Conservation (phyloP, 1,284 basidiomycete species). For the Pseudozyma thailandica region DNA sequence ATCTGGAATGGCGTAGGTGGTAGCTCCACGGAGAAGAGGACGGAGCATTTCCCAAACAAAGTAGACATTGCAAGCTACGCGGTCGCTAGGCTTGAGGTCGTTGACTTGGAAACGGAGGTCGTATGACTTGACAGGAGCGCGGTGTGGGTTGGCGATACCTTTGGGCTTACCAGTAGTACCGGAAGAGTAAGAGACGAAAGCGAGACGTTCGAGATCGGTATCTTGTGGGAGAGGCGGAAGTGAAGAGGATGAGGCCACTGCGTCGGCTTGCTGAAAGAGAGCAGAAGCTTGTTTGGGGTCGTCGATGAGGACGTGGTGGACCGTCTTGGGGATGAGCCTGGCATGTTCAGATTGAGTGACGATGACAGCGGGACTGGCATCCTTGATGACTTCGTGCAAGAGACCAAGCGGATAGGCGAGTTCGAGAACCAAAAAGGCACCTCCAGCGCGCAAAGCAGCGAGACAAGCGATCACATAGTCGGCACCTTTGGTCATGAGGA, state of each 20-base stretch:
- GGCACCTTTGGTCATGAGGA: conserved; percentile 61
- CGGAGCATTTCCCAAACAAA: conserved; percentile 68
- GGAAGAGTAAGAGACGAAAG: conserved; percentile 67
- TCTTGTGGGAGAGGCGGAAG: conserved; percentile 37
- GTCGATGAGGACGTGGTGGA: conserved; percentile 44
- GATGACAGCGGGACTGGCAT: conserved; percentile 63
- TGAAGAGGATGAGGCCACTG: conserved; percentile 1
- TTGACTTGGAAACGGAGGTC: conserved; percentile 62
- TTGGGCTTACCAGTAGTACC: conserved; percentile 67
- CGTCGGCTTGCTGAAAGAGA: conserved; percentile 14
- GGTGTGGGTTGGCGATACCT: conserved; percentile 66
- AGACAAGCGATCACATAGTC: conserved; percentile 66
- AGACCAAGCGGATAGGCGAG: conserved; percentile 65
- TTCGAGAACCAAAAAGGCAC: conserved; percentile 67
- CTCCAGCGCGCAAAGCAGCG: conserved; percentile 65
- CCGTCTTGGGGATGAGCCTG: conserved; percentile 38
- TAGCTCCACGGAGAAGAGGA: conserved; percentile 64
- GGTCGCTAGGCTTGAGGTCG: conserved; percentile 57
- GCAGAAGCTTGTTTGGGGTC: conserved; percentile 3
- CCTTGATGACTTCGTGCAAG: conserved; percentile 63
- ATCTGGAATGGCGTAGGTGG: conserved; percentile 64
- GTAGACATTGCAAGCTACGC: conserved; percentile 67
- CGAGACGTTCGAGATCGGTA: conserved; percentile 62
- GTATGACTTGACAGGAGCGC: conserved; percentile 63
- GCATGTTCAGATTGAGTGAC: conserved; percentile 61